Evolutionary conservation across 2,329 filamentous ascomycete genomes (phyloP), one percentile per base, ranked within the genome.

Genomic region (Helotiales sp.): DNA sequence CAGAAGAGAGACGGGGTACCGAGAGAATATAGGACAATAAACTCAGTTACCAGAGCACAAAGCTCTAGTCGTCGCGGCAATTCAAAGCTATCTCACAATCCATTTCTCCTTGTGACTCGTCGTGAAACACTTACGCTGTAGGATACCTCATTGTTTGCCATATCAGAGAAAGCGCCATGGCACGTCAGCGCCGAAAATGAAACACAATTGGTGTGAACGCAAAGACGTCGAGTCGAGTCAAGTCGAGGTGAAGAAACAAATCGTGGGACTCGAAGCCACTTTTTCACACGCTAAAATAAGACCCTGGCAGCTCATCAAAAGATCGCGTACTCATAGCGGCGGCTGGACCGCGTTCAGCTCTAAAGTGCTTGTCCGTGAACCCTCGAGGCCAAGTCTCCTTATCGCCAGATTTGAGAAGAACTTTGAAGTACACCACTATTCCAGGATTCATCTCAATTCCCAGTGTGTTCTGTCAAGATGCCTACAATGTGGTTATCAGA

Each of bases 401-500:
- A 58, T 57, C 58, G 55, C 15, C 34, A 52, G 48, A 17, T 51
- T 31, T 31, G 27, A 47, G 24, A 22, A n/a, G n/a, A 9, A 7
- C 17, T 19, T 15, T 33, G 24, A n/a, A 42, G 36, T 52, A 48
- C 55, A 54, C 55, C 42, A 58, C 8, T 46, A 40, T 25, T 52
- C 33, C 1, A 53, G 53, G 56, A 51, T 22, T 31, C 33, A 17
- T 33, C 8, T 44, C 36, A 29, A 30, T 22, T 24, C 24, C 24
- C 34, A 42, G 17, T 47, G 42, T 33, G 55, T 24, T 42, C 38
- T 17, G 29, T 30, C 61, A 71, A 65, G 36, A 72, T 72, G 70
- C 70, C 70, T 63, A 69, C 91, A 60, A 96, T 96, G 90, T 98
- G 93, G 93, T 83, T 98, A 71, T 90, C 93, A 69, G 93, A 98